These are phyloP conservation scores for Globisporangium carolinianum DNA, from an alignment of 352 stramenopile genomes.

Conservation along the genomic window DNA sequence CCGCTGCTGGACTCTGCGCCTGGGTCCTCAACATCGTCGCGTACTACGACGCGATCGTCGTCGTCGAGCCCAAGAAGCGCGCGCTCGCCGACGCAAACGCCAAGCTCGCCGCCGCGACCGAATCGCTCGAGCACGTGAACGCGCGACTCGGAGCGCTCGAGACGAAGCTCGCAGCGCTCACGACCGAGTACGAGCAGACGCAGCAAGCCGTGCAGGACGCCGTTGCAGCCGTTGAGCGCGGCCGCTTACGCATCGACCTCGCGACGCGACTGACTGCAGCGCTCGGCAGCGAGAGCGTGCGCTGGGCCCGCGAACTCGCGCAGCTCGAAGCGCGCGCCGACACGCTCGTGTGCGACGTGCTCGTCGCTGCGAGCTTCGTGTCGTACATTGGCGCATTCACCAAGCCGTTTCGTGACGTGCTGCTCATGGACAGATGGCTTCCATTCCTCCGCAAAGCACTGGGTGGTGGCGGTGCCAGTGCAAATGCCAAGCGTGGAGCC, in stretches of 20 bases:
- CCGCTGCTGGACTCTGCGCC: conserved; percentile 62
- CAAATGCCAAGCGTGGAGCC: conserved; percentile 13
- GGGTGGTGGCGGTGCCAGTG: conserved; percentile 7
- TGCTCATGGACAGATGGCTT: conserved; percentile 84
- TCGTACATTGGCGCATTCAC: conserved; percentile 93
- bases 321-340: conserved; percentile 65
- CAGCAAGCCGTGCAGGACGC: conserved; percentile 89
- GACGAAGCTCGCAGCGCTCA: conserved; percentile 72
- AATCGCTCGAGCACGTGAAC: conserved; percentile 83
- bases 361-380: conserved; percentile 90
- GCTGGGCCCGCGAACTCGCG: conserved; percentile 84
- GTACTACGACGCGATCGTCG: conserved; percentile 94
- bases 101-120: conserved; percentile 81
- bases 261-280: conserved; percentile 88
- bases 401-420: conserved; percentile 84
- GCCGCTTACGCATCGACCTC: conserved; percentile 87
- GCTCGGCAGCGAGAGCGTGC: conserved; percentile 90
- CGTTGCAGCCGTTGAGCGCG: conserved; percentile 78
- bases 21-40: conserved; percentile 90
- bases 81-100: conserved; percentile 70
- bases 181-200: conserved; percentile 79
- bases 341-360: conserved; percentile 85
- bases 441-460: conserved; percentile 76
- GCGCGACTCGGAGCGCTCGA: conserved; percentile 87
- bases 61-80: conserved; percentile 91